Evolutionary conservation across 1,284 basidiomycete genomes (phyloP), one percentile per base, ranked within the genome.

Genomic region (Coniferiporia sulphurascens): DNA sequence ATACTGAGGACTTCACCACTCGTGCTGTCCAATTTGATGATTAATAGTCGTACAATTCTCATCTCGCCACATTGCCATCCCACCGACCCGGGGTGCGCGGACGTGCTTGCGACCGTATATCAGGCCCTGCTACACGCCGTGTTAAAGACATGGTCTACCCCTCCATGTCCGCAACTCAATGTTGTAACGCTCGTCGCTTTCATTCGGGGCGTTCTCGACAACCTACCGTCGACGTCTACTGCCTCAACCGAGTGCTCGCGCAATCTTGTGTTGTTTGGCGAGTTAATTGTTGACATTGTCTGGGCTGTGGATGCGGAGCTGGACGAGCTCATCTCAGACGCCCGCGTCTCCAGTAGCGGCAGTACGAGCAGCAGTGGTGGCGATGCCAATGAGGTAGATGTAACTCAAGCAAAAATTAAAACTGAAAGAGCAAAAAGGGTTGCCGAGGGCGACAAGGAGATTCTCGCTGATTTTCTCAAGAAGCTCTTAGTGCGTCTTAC

Each of bases 261-360:
- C 1, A 74, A 77, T 62, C 71, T 71, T 12, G 65, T 72, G 0
- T 67, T 76, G 0, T 82, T 90, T 60, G 84, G 84, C 15, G 89
- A 91, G 65, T 68, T 84, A 48, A 72, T 93, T 3, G 79, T 93
- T 17, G 91, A 93, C 67, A 77, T 88, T 65, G 74, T 91, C 46
- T 93, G 91, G 91, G 78, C 87, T 22, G 69, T 89, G 54, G 90
- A 93, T 70, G 76, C 81, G 35, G 83, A 87, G 63, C 70, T 93
- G 60, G 90, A 93, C 60, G 89, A 92, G 65, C 69, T 84, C 45
- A 64, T 86, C 48, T 70, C 70, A 7, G 86, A 89, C 65, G 78
- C 79, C 45, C 87, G 82, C 68, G 19, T 52, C 65, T 71, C 60
- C 48, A 50, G 27, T 22, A 63, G 9, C 64, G 72, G 43, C 63